Evolutionary conservation across 352 stramenopile genomes (phyloP).

Genomic region (Plasmopara viticola): DNA sequence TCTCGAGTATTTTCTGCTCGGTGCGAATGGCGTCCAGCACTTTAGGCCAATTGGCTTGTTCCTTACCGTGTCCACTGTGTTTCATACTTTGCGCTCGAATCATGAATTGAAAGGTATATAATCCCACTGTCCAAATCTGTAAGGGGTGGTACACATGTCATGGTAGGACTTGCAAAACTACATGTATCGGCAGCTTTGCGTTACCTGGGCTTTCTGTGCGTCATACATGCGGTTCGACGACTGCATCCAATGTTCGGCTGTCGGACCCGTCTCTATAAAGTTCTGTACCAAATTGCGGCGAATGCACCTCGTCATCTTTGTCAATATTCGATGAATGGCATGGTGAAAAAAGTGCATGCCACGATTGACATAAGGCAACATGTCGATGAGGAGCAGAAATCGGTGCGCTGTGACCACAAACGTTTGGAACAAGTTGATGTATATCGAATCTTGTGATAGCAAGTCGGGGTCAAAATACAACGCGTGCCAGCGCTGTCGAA

Average conservation of each 20-base stretch:
- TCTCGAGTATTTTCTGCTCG: slow-evolving; percentile 11
- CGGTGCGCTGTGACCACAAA: slow-evolving; percentile 38
- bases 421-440: slow-evolving; percentile 62
- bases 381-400: slow-evolving; percentile 45
- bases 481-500: slow-evolving; percentile 64
- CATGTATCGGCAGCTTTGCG: background rate
- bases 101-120: slow-evolving; percentile 33
- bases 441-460: slow-evolving; percentile 34
- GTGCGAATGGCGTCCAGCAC: slow-evolving; percentile 12
- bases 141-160: background rate
- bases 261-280: background rate
- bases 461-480: slow-evolving; percentile 52
- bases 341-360: slow-evolving; percentile 38
- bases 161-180: background rate
- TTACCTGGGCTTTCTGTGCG: slow-evolving; percentile 23
- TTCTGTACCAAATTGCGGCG: slow-evolving; percentile 25
- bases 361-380: slow-evolving; percentile 46
- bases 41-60: slow-evolving; percentile 17
- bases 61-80: slow-evolving; percentile 5
- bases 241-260: background rate
- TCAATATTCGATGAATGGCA: slow-evolving; percentile 29
- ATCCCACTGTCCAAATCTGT: slow-evolving; percentile 42
- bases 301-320: slow-evolving; percentile 44
- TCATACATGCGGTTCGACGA: slow-evolving; percentile 8
- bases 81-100: slow-evolving; percentile 14